Conservation (phyloP, 345 rosid species). For the Acer negundo region DNA sequence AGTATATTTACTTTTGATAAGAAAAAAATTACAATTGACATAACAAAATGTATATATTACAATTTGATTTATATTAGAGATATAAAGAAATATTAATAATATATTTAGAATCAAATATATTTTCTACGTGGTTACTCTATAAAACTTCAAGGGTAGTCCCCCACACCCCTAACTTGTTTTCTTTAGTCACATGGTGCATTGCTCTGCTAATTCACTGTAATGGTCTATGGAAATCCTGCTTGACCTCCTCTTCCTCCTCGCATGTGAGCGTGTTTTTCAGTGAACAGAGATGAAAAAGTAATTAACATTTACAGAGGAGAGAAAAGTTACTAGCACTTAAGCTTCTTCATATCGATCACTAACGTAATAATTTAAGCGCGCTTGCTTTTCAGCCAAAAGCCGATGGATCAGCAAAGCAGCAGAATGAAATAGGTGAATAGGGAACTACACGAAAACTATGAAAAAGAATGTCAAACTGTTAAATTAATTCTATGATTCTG, state of each 20-base stretch:
- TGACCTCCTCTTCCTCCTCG: neutral
- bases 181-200: neutral
- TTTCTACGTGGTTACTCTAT: too few relatives aligned
- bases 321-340: too few relatives aligned
- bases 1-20: too few relatives aligned
- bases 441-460: neutral
- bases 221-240: neutral
- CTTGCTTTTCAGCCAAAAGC: neutral
- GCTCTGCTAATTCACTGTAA: neutral
- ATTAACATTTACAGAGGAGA: neutral
- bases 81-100: too few relatives aligned
- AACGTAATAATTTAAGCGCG: neutral
- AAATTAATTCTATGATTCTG: conserved; percentile 33
- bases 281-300: neutral
- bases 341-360: too few relatives aligned
- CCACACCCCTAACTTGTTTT: too few relatives aligned
- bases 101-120: too few relatives aligned
- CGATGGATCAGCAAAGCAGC: neutral
- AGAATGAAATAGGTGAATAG: neutral
- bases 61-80: too few relatives aligned
- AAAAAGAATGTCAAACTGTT: conserved; percentile 15
- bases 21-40: too few relatives aligned
- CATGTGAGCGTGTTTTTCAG: neutral
- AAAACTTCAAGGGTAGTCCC: too few relatives aligned
- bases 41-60: too few relatives aligned